These are phyloP conservation scores for Amniculicola lignicola DNA, from an alignment of 495 filamentous ascomycete genomes.

Conservation along the genomic window DNA sequence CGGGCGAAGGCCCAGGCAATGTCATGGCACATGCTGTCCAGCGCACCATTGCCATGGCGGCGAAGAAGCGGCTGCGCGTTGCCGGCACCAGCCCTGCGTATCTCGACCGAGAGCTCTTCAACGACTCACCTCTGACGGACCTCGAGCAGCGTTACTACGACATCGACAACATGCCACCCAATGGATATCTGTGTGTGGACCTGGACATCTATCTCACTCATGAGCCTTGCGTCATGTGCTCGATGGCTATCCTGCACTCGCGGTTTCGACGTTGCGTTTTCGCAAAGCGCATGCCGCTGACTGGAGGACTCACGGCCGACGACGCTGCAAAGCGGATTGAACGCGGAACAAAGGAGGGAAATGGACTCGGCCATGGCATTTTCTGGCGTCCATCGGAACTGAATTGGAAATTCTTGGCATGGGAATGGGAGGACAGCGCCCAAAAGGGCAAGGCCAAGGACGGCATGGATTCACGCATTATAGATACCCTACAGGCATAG, in stretches of 20 bases:
- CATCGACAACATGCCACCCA: constrained; percentile 49
- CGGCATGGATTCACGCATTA: neutral
- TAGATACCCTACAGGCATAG: constrained; percentile 13
- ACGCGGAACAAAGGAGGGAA: constrained; percentile 4
- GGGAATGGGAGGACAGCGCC: constrained; percentile 57
- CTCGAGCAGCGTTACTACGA: constrained; percentile 38
- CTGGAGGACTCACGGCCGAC: constrained; percentile 56
- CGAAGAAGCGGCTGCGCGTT: constrained; percentile 54
- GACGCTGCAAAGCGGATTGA: constrained; percentile 26
- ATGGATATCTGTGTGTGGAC: constrained; percentile 91
- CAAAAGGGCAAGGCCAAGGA: constrained; percentile 8
- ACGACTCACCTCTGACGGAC: constrained; percentile 41
- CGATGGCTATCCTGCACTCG: constrained; percentile 91
- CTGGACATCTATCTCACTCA: constrained; percentile 89
- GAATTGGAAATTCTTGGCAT: constrained; percentile 88
- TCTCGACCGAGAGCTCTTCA: constrained; percentile 27
- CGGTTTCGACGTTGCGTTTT: constrained; percentile 83
- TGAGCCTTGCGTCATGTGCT: constrained; percentile 94
- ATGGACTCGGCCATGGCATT: constrained; percentile 68
- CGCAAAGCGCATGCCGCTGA: constrained; percentile 58
- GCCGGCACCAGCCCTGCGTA: constrained; percentile 5
- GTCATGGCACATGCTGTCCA: constrained; percentile 78
- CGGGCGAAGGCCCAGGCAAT: constrained; percentile 52
- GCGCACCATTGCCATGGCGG: constrained; percentile 84
- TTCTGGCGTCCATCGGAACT: constrained; percentile 83